Evolutionary conservation across 2,329 filamentous ascomycete genomes (phyloP), one percentile per base, ranked within the genome.

Genomic region (Ascocoryne sarcoides): DNA sequence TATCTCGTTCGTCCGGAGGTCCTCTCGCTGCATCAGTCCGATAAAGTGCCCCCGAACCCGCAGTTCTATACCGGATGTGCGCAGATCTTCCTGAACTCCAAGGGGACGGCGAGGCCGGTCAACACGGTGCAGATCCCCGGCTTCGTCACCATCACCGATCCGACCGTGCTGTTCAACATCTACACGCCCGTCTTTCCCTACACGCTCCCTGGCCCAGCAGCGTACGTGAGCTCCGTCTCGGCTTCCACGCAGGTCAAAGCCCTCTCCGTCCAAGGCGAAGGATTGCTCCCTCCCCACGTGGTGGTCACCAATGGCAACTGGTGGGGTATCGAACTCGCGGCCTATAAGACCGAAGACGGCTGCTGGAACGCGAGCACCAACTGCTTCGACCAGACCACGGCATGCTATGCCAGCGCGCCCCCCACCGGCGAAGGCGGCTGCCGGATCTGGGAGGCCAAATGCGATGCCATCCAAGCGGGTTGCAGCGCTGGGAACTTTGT

Each of bases 41-140:
- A 69, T 44, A 62, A 67, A 20, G 65, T 63, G 7, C 59, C 61
- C n/a, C 55, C 61, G 1, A 70, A 81, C 42, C 76, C 83, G n/a
- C 82, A 88, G 59, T 84, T 84, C 62, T 88, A 83, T 58, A 65
- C 73, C 37, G 77, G 79, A 37, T 88, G 83, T 58, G 80, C 79
- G 1, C 83, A 88, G 60, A 66, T 87, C 47, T 82, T 75, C 55
- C 60, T 88, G 35, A 54, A 75, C 20, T 69, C 69, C 34, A 57
- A 61, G 1, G 70, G 65, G 5, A 60, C 65, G 0, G 58, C 66
- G 1, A 62, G 74, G 5, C 73, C 75, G 0, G 60, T 61, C 38
- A 61, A 67, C 42, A 72, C 68, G 3, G 77, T 81, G 42, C 69
- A 65, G 38, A 86, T 87, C 45, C 82, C 82, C 0, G 81, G 81